Base-by-base conservation (phyloP, 106 monocot species). In the Dendrobium chrysotoxum region DNA sequence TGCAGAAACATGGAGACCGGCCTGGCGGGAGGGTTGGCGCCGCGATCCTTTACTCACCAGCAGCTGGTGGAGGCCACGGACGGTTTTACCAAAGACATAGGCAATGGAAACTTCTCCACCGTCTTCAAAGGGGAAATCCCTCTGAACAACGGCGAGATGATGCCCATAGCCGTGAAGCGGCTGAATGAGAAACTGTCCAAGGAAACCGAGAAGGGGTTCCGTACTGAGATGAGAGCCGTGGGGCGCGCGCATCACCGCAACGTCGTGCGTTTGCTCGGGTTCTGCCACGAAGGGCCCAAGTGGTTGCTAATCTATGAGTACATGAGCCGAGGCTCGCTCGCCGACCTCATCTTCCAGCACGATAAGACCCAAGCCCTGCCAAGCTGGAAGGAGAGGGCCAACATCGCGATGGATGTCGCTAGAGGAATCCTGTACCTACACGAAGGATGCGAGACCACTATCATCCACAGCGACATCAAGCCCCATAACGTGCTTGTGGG, bases 391-490 rank as follows among this genome's bases (percentile, higher is more conserved):
- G 45, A 78, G 47, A 75, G 88, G 54, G 28, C 81, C 7, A 38
- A 75, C 4, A 88, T 91, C 11, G 85, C 85, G 1, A 5, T 65
- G 8, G 88, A 83, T 9, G 80, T 86, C 2, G 86, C 89, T 0
- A 79, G 75, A 16, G 89, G 89, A 0, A 54, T 86, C 35, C 21
- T 68, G 0, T 89, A 89, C 58, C 81, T 89, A 5, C 89, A 89
- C 75, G 83, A 88, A 6, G 83, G 83, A 55, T 88, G 88, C 54
- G 31, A 35, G 4, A 35, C 41, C 16, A 65, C 64, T 44, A 83
- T 89, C 41, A 84, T 89, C 28, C 88, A 86, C 75, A 83, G 89
- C 20, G 89, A 89, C 46, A 81, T 89, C 28, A 89, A 89, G 71
- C 86, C 89, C 21, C 75, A 86, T 68, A 89, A 89, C 79, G 85